Base-by-base conservation (phyloP, 169 alveolate genomes). In the Plasmodium billcollinsi region DNA sequence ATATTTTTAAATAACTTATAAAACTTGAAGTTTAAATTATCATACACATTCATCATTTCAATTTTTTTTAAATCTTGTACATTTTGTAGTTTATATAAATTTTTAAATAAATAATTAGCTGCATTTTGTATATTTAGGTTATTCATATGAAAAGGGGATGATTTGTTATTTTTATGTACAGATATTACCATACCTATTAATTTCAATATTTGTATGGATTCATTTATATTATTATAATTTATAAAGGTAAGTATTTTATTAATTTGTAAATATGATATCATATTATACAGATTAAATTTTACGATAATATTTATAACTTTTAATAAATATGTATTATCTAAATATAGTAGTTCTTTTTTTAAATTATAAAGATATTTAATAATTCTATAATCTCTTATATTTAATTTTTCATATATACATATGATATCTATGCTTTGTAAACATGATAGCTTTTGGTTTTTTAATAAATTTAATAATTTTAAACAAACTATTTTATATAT, bases 361-460 rank as follows among this genome's bases (percentile, higher is more conserved):
- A 83, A 69, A 43, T 54, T 54, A 29, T 83, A 83, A 26, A 83
- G 21, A 24, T 83, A 54, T 29, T 29, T 83, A 11, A 83, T 83
- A 29, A 83, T 83, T 67, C 91, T 83, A 54, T 45, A 83, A 49
- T 83, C 91, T 49, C 91, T 52, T 56, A 83, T 54, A 61, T 83
- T 83, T 83, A 83, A 63, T 49, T 69, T 83, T 63, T 83, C 80
- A 72, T 69, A 83, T 9, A 83, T 83, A 8, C 72, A 70, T n/a
- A 83, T 33, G 8, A 83, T 33, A 39, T 83, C 73, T 11, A 83
- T 56, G 15, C 21, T 83, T 3, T 39, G 15, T 26, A 4, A 18
- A 14, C 56, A 39, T 7, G 66, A 29, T 49, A 83, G 29, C 11
- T 20, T 83, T 56, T 83, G 74, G 56, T 83, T 21, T 39, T 26